phyloP scores from a whole-genome alignment of 2,329 filamentous ascomycete species.

The Penicillium thymicola region DNA sequence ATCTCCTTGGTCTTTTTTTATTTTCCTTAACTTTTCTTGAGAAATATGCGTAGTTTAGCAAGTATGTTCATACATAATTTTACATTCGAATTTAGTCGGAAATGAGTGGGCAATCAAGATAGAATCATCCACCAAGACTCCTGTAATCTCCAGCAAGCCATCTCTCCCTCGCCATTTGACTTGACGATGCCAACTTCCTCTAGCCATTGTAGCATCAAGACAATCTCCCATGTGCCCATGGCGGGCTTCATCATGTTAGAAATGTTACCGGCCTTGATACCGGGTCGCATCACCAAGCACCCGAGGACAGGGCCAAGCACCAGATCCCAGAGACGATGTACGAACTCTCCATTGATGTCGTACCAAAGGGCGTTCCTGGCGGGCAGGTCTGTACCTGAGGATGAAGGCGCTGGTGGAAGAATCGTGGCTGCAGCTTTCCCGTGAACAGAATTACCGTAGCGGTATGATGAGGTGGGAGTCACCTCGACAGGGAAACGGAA shows the following conservation, averaged over 20 bases:
- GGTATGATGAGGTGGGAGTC: constrained; percentile 36
- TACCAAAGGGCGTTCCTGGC: constrained; percentile 47
- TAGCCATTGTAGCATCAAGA: constrained; percentile 43
- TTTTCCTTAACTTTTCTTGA: background rate
- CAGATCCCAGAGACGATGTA: constrained; percentile 42
- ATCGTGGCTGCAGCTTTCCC: constrained; percentile 10
- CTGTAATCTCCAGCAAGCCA: constrained; percentile 31
- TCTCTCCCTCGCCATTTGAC: constrained; percentile 10
- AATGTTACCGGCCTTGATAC: constrained; percentile 36
- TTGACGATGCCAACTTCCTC: constrained; percentile 23
- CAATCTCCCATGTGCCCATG: constrained; percentile 44
- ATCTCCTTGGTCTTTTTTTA: background rate
- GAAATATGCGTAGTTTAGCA: background rate
- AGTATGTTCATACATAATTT: background rate
- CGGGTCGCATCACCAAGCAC: constrained; percentile 42
- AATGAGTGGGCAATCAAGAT: background rate
- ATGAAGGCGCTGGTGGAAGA: constrained; percentile 17
- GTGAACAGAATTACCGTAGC: constrained; percentile 39
- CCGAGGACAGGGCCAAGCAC: constrained; percentile 42
- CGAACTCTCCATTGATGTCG: constrained; percentile 45
- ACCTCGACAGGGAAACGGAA: constrained; percentile 45
- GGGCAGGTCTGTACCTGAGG: constrained; percentile 7
- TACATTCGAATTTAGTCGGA: background rate
- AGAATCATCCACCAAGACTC: constrained; percentile 46
- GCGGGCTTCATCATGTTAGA: constrained; percentile 37